Evolutionary conservation across 495 filamentous ascomycete species (phyloP).

Genomic region (Wilcoxina mikolae): DNA sequence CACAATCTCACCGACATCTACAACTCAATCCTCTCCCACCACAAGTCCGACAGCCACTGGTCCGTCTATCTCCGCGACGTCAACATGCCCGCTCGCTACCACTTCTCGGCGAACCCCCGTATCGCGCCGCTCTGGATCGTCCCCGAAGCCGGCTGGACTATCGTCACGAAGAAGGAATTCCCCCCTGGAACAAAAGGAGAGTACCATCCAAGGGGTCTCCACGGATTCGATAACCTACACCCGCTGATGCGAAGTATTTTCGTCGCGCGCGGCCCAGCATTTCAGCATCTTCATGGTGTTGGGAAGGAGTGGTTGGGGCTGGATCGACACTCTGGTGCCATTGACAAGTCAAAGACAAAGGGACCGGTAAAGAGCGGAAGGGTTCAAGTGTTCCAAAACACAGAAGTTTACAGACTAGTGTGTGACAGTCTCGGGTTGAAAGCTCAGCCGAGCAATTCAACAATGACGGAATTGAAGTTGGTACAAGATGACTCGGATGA

Average conservation of each 20-base stretch:
- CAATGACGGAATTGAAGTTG: slow-evolving; percentile 51
- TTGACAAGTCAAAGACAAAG: not conserved
- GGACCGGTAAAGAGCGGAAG: slow-evolving; percentile 7
- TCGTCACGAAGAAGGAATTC: slow-evolving; percentile 66
- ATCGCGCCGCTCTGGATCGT: slow-evolving; percentile 90
- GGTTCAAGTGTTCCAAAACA: slow-evolving; percentile 51
- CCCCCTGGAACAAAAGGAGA: slow-evolving; percentile 35
- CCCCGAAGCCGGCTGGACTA: slow-evolving; percentile 77
- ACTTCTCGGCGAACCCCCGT: slow-evolving; percentile 69
- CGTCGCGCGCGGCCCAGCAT: slow-evolving; percentile 72
- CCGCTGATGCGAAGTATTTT: slow-evolving; percentile 90
- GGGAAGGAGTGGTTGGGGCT: slow-evolving; percentile 13
- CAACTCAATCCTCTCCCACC: slow-evolving; percentile 33
- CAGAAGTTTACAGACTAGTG: slow-evolving; percentile 86
- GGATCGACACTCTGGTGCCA: slow-evolving; percentile 5
- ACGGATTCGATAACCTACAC: slow-evolving; percentile 82
- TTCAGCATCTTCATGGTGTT: slow-evolving; percentile 29
- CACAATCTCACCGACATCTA: slow-evolving; percentile 45
- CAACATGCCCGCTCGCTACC: slow-evolving; percentile 77
- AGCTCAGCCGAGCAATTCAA: slow-evolving; percentile 54
- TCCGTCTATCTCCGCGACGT: slow-evolving; percentile 69
- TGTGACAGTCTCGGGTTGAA: slow-evolving; percentile 64
- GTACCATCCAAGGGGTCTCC: slow-evolving; percentile 65
- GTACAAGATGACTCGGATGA: slow-evolving; percentile 30
- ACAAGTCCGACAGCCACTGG: slow-evolving; percentile 43